Evolutionary conservation across 2,329 filamentous ascomycete species (phyloP).

Genomic region (Xenoacremonium recifei): DNA sequence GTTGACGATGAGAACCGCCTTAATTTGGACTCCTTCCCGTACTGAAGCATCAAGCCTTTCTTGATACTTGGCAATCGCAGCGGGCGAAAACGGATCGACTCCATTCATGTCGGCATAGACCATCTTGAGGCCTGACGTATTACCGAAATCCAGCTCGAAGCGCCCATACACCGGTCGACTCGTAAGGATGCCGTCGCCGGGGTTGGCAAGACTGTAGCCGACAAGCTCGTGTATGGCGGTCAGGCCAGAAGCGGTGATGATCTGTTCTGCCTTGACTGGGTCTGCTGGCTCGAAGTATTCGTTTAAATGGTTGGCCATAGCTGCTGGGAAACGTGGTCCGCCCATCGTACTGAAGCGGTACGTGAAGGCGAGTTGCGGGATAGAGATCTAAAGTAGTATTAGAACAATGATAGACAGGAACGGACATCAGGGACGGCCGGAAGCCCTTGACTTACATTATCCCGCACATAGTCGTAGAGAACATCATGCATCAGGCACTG

Average conservation of each 20-base stretch:
- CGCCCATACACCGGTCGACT: slow-evolving; percentile 45
- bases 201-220: slow-evolving; percentile 37
- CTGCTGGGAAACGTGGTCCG: slow-evolving; percentile 31
- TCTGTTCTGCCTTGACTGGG: slow-evolving; percentile 28
- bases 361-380: slow-evolving; percentile 29
- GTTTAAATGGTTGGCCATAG: slow-evolving; percentile 37
- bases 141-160: slow-evolving; percentile 47
- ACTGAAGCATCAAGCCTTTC: slow-evolving; percentile 35
- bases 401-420: background rate
- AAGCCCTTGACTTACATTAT: slow-evolving; percentile 24
- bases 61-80: slow-evolving; percentile 45
- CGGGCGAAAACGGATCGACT: slow-evolving; percentile 42
- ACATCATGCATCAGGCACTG: slow-evolving; percentile 42
- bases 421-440: background rate
- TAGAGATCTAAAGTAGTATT: slow-evolving; percentile 19
- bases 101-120: slow-evolving; percentile 45
- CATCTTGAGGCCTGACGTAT: slow-evolving; percentile 40
- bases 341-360: slow-evolving; percentile 37
- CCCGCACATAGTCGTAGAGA: slow-evolving; percentile 26
- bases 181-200: slow-evolving; percentile 38
- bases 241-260: slow-evolving; percentile 34
- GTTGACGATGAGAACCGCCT: slow-evolving; percentile 50
- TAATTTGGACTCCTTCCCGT: slow-evolving; percentile 36
- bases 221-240: slow-evolving; percentile 40
- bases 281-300: slow-evolving; percentile 33